phyloP scores from a whole-genome alignment of 176 grass and related monocot genomes.

The Tillandsia fasciculata region DNA sequence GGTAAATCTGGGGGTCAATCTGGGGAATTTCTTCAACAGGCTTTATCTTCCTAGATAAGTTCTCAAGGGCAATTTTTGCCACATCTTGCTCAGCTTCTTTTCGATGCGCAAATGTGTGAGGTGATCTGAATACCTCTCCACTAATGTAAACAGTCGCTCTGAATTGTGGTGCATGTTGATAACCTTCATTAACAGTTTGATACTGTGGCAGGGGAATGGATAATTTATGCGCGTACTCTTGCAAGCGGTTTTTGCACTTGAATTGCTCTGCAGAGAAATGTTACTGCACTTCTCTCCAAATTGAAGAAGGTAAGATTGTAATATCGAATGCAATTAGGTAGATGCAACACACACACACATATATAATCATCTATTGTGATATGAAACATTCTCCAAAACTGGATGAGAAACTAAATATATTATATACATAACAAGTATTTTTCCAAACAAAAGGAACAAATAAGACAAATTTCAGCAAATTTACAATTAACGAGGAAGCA shows the following conservation, averaged over 20 bases:
- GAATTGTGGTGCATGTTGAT: conserved; percentile 28
- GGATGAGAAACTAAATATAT: neutral
- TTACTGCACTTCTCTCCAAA: conserved; percentile 8
- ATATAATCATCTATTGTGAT: too few species aligned
- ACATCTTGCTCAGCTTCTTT: conserved; percentile 59
- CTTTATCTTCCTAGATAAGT: conserved; percentile 13
- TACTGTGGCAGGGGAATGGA: conserved; percentile 23
- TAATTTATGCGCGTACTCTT: conserved; percentile 18
- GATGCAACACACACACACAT: neutral
- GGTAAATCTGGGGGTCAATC: conserved; percentile 22
- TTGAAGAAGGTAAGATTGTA: neutral
- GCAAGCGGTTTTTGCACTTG: conserved; percentile 35
- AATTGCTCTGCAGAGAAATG: conserved; percentile 18
- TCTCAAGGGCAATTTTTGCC: conserved; percentile 37
- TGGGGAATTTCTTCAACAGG: conserved; percentile 10
- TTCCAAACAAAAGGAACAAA: too few species aligned
- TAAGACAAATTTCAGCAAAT: too few species aligned
- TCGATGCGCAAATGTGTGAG: conserved; percentile 22
- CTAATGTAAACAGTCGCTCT: conserved; percentile 35
- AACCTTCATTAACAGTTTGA: conserved; percentile 16
- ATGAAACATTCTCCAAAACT: neutral
- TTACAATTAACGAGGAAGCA: too few species aligned
- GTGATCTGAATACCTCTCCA: conserved; percentile 27
- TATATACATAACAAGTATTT: too few species aligned
- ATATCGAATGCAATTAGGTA: neutral